Evolutionary conservation across 345 rosid genomes (phyloP).

Genomic region (Cochlearia excelsa): DNA sequence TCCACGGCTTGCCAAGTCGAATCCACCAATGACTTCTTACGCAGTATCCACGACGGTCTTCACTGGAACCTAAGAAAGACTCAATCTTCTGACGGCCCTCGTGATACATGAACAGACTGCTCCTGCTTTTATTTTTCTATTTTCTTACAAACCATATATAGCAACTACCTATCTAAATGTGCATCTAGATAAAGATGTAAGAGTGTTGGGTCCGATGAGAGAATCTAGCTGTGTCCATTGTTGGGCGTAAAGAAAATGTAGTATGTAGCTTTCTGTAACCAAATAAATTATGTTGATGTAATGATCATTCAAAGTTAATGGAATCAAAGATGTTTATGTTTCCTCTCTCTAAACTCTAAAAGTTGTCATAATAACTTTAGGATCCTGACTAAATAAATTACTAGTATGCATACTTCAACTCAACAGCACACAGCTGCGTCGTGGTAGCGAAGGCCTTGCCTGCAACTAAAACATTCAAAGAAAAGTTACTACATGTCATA

Average conservation of each 20-base stretch:
- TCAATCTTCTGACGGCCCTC: constrained; percentile 83
- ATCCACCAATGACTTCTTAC: constrained; percentile 82
- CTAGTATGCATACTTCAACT: constrained; percentile 10
- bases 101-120: constrained; percentile 29
- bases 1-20: constrained; percentile 88
- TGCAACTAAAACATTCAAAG: constrained; percentile 11
- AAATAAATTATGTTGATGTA: constrained; percentile 9
- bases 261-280: constrained; percentile 21
- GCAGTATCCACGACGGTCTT: constrained; percentile 92
- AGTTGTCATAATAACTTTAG: not conserved
- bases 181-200: constrained; percentile 18
- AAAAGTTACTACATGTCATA: constrained; percentile 2
- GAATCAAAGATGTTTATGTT: constrained; percentile 7
- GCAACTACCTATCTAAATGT: constrained; percentile 2
- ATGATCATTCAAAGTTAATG: not conserved
- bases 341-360: not conserved
- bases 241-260: constrained; percentile 20
- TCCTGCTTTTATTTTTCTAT: not conserved
- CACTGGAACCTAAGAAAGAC: constrained; percentile 93
- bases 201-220: constrained; percentile 1
- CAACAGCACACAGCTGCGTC: constrained; percentile 8
- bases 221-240: constrained; percentile 14
- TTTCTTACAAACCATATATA: constrained; percentile 4
- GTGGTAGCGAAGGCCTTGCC: constrained; percentile 18
- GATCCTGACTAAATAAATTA: constrained; percentile 14